phyloP scores from a whole-genome alignment of 1,284 basidiomycete genomes.

The Mycena sp. region DNA sequence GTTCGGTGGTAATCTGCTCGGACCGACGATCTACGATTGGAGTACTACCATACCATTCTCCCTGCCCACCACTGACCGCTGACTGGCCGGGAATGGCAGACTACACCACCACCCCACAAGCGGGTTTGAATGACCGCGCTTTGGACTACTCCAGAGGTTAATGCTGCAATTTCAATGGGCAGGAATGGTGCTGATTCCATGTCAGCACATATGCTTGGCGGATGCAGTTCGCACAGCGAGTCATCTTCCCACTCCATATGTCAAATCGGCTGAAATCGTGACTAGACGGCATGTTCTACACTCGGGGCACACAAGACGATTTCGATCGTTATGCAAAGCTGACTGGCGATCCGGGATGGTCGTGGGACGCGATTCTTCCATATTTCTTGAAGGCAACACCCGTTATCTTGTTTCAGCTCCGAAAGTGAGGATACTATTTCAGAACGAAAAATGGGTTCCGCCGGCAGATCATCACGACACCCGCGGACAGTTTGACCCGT shows the following conservation, averaged over 20 bases:
- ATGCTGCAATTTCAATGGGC: not conserved
- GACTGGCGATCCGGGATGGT: constrained; percentile 42
- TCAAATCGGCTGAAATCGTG: not conserved
- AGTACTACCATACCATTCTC: constrained; percentile 14
- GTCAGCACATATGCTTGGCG: constrained; percentile 35
- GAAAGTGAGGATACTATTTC: not conserved
- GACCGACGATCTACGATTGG: constrained; percentile 11
- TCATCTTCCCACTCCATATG: constrained; percentile 4
- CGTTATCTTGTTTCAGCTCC: constrained; percentile 3
- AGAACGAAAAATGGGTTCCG: constrained; percentile 20
- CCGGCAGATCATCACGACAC: constrained; percentile 39
- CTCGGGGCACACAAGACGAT: constrained; percentile 41
- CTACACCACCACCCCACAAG: constrained; percentile 33
- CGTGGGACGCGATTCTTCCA: constrained; percentile 37
- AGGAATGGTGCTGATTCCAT: constrained; percentile 14
- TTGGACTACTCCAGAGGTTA: constrained; percentile 13
- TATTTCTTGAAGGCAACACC: constrained; percentile 31
- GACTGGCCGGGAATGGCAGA: constrained; percentile 23
- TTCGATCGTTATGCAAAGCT: constrained; percentile 39
- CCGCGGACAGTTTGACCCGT: constrained; percentile 32
- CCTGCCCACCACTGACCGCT: constrained; percentile 26
- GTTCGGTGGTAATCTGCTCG: constrained; percentile 14
- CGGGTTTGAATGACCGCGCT: constrained; percentile 26
- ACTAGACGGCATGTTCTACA: constrained; percentile 40
- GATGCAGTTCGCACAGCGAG: constrained; percentile 37